Evolutionary conservation across 148 eudicot genomes (phyloP).

Genomic region (Beta vulgaris): DNA sequence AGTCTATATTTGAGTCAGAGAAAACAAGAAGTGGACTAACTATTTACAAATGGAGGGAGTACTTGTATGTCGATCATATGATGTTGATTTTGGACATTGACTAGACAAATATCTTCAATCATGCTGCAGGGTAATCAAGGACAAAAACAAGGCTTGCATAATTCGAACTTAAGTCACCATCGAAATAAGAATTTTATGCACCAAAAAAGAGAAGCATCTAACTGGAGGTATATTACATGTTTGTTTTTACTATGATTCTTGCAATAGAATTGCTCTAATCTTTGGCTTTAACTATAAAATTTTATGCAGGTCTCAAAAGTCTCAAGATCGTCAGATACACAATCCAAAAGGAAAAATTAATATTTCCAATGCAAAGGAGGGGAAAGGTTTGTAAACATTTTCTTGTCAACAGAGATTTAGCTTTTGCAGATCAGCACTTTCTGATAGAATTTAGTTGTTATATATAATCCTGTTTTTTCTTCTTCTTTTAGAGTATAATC

Average conservation of each 20-base stretch:
- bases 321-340: slow-evolving; percentile 31
- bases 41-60: too few relatives aligned
- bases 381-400: slow-evolving; percentile 40
- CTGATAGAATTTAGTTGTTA: background rate
- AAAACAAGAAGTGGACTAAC: too few relatives aligned
- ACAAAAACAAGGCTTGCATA: slow-evolving; percentile 33
- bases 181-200: slow-evolving; percentile 43
- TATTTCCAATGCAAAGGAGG: slow-evolving; percentile 35
- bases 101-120: background rate
- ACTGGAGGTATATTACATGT: slow-evolving; percentile 40
- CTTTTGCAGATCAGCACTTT: background rate
- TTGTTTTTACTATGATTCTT: slow-evolving; percentile 4
- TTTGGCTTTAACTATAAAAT: background rate
- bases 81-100: slow-evolving; percentile 2
- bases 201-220: slow-evolving; percentile 36
- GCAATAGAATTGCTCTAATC: background rate
- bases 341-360: slow-evolving; percentile 39
- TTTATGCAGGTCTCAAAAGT: slow-evolving; percentile 41
- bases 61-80: background rate
- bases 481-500: background rate
- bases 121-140: slow-evolving; percentile 45
- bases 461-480: background rate
- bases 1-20: too few relatives aligned
- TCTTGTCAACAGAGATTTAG: background rate
- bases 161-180: slow-evolving; percentile 29